phyloP scores from a whole-genome alignment of 768 basidiomycete species.

The Daedaleopsis sinensis region DNA sequence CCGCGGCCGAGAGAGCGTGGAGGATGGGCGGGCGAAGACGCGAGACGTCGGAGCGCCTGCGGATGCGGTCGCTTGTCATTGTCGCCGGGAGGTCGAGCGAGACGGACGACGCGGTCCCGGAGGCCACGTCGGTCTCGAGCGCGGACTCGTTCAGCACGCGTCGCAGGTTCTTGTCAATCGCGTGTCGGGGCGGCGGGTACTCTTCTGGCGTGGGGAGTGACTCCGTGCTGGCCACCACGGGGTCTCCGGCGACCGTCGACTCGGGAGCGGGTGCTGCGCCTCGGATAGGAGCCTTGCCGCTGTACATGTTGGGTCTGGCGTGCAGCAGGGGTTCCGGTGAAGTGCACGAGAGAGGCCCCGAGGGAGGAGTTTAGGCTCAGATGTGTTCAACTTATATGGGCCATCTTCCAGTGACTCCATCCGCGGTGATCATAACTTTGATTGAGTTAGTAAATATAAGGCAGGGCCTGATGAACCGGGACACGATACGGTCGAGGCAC shows the following conservation, averaged over 20 bases:
- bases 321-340: neutral
- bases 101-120: conserved; percentile 8
- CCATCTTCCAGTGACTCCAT: no score
- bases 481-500: conserved; percentile 5
- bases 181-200: conserved; percentile 1
- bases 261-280: neutral
- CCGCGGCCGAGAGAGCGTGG: neutral
- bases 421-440: no score
- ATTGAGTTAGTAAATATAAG: no score
- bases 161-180: conserved; percentile 9
- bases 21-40: conserved; percentile 5
- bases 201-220: neutral
- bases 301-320: no score
- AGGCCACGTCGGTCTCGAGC: conserved; percentile 12
- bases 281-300: no score
- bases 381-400: no score
- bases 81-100: conserved; percentile 11
- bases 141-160: conserved; percentile 18
- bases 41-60: conserved; percentile 20
- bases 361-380: neutral
- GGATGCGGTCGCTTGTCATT: conserved; percentile 15
- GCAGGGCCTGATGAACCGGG: no score
- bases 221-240: neutral
- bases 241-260: neutral
- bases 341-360: neutral